Evolutionary conservation across 2,329 filamentous ascomycete genomes (phyloP).

Genomic region (Hypoxylon sp.): DNA sequence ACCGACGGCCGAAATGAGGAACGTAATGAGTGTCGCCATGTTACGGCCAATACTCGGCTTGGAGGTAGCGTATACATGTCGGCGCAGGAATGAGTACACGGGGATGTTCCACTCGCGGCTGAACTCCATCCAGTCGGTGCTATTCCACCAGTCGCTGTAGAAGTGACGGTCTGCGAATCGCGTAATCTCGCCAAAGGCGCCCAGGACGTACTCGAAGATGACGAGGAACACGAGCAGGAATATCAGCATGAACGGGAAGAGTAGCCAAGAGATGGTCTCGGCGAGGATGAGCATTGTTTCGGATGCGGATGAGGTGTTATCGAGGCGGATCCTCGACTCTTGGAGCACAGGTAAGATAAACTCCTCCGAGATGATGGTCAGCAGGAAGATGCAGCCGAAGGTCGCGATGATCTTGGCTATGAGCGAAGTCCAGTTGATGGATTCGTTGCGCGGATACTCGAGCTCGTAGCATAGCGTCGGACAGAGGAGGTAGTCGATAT

Average conservation of each 20-base stretch:
- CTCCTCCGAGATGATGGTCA: slow-evolving; percentile 92
- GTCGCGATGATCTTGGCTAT: slow-evolving; percentile 89
- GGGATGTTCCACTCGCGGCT: slow-evolving; percentile 98
- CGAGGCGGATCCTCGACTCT: slow-evolving; percentile 74
- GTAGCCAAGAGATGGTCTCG: slow-evolving; percentile 89
- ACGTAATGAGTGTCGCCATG: slow-evolving; percentile 89
- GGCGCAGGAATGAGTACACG: slow-evolving; percentile 93
- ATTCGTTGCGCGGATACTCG: slow-evolving; percentile 86
- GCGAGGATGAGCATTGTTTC: slow-evolving; percentile 86
- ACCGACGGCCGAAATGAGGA: slow-evolving; percentile 88
- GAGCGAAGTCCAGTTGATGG: slow-evolving; percentile 84
- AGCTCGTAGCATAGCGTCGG: slow-evolving; percentile 98
- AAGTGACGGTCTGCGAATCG: slow-evolving; percentile 95
- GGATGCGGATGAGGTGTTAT: slow-evolving; percentile 61
- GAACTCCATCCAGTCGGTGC: slow-evolving; percentile 94
- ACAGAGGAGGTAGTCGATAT: slow-evolving; percentile 88
- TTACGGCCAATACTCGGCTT: slow-evolving; percentile 81
- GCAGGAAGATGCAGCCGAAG: slow-evolving; percentile 95
- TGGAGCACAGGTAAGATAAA: slow-evolving; percentile 93
- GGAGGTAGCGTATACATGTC: slow-evolving; percentile 92
- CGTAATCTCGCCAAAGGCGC: slow-evolving; percentile 94
- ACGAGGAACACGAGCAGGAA: slow-evolving; percentile 97
- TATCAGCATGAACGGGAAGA: slow-evolving; percentile 98
- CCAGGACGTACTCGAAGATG: slow-evolving; percentile 97
- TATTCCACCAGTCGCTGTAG: slow-evolving; percentile 85